Base-by-base conservation (phyloP, 495 filamentous ascomycete genomes). In the Xylaria palmicola region DNA sequence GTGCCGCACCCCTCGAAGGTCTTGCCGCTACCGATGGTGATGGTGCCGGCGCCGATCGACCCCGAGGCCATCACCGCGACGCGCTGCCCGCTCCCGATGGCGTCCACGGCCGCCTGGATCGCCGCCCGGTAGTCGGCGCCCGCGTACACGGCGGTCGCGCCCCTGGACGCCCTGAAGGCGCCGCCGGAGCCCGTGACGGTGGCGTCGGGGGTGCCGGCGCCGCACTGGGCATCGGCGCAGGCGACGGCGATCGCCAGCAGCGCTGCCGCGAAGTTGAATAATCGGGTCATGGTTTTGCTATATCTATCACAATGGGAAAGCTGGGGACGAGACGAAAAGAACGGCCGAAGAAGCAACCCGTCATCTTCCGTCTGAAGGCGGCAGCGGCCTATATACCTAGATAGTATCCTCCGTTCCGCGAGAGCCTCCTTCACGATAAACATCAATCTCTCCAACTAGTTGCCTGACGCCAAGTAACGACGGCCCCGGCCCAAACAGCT, bases 51-150 rank as follows among this genome's bases (percentile, higher is more conserved):
- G 9, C 81, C 76, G 51, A 89, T 76, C 1, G 85, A 82, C 1
- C 78, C 75, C 1, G 85, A 88, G 7, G 81, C 82, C 26, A 88
- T 80, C 44, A 89, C 77, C 56, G 85, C 83, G 45, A 87, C 77
- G 22, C 81, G 78, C 50, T 79, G 77, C 44, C 83, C 84, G 9
- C 77, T 49, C 64, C 82, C 81, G 17, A 80, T 81, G 15, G 77
- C 67, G 45, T 76, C 64, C n/a, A 86, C 64, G 0, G 77, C 78
- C 0, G 72, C 61, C 32, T 79, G 77, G 62, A 80, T 77, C 20
- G 78, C 78, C 0, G 65, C 67, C 24, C 70, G 70, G 65, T 80
- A 80, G 67, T 80, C 76, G 41, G 72, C 73, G 9, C 77, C 77
- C 1, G 70, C 64, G 58, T 80, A 80, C 17, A 78, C 63, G 3